phyloP scores from a whole-genome alignment of 1,284 basidiomycete species.

The Microbotryum saponariae region DNA sequence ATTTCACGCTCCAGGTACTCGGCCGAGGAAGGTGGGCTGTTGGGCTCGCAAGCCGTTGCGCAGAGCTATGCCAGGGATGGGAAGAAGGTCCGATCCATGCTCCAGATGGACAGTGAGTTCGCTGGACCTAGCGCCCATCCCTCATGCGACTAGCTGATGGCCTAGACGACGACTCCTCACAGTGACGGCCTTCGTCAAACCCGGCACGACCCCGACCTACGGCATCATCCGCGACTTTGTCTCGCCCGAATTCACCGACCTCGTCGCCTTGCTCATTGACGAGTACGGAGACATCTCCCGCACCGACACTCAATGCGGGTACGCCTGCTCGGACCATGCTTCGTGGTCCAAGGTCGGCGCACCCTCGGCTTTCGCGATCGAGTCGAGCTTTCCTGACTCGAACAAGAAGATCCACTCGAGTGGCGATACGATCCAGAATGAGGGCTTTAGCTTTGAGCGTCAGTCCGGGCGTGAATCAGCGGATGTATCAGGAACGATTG shows the following conservation, averaged over 20 bases:
- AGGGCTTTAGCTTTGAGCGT: slow-evolving; percentile 63
- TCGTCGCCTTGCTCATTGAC: slow-evolving; percentile 63
- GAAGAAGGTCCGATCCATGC: slow-evolving; percentile 56
- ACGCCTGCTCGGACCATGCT: slow-evolving; percentile 75
- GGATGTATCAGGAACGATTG: slow-evolving; percentile 33
- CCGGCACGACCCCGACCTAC: slow-evolving; percentile 74
- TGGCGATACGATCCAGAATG: slow-evolving; percentile 71
- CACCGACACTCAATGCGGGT: slow-evolving; percentile 64
- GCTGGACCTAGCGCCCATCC: background rate
- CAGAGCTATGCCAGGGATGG: slow-evolving; percentile 51
- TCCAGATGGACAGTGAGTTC: slow-evolving; percentile 43
- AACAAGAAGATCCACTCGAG: slow-evolving; percentile 57
- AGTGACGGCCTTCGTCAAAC: slow-evolving; percentile 93
- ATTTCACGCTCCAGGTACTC: slow-evolving; percentile 38
- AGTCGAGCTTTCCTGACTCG: slow-evolving; percentile 28
- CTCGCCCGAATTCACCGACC: slow-evolving; percentile 60
- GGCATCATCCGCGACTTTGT: slow-evolving; percentile 87
- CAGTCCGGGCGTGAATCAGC: slow-evolving; percentile 26
- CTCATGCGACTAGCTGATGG: background rate
- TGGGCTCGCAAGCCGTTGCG: slow-evolving; percentile 88
- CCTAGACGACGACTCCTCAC: slow-evolving; percentile 44
- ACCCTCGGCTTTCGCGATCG: slow-evolving; percentile 40
- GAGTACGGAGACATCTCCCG: slow-evolving; percentile 50
- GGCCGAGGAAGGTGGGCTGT: slow-evolving; percentile 47
- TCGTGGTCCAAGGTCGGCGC: slow-evolving; percentile 42